These are phyloP conservation scores for Hypoxylon sp. DNA, from an alignment of 2,329 filamentous ascomycete genomes.

Conservation along the genomic window DNA sequence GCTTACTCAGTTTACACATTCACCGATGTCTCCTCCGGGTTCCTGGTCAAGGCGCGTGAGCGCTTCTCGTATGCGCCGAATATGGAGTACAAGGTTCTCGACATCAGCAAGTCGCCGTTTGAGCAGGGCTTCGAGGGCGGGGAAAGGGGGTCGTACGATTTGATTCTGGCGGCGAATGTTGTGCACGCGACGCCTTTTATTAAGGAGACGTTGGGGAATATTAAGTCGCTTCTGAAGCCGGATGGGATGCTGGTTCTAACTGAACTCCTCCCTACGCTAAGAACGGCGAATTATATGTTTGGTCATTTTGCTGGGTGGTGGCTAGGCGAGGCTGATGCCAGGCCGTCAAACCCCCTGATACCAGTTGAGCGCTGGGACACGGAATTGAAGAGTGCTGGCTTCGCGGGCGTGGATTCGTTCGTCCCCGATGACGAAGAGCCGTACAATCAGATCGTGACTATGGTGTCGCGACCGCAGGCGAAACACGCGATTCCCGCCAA, in stretches of 20 bases:
- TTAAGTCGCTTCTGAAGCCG: constrained; percentile 49
- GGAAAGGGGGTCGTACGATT: constrained; percentile 43
- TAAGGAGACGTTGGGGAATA: constrained; percentile 43
- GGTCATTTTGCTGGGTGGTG: constrained; percentile 56
- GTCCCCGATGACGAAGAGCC: constrained; percentile 40
- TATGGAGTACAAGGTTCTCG: constrained; percentile 50
- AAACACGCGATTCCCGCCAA: constrained; percentile 3
- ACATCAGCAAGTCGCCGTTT: constrained; percentile 49
- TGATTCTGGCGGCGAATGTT: constrained; percentile 47
- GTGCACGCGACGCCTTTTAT: constrained; percentile 49
- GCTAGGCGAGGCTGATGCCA: constrained; percentile 51
- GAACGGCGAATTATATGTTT: constrained; percentile 51
- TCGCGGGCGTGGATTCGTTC: constrained; percentile 46
- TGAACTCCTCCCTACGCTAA: constrained; percentile 47
- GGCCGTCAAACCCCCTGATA: constrained; percentile 50
- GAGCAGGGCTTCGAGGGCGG: constrained; percentile 51
- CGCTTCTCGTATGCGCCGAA: constrained; percentile 43
- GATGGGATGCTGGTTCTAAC: constrained; percentile 52
- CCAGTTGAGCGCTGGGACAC: constrained; percentile 48
- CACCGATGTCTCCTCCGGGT: constrained; percentile 50
- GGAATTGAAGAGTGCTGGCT: constrained; percentile 48
- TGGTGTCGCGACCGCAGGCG: constrained; percentile 32
- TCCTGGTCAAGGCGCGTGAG: constrained; percentile 48
- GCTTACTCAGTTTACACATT: constrained; percentile 46
- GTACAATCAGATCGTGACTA: constrained; percentile 45